Conservation (phyloP, 192 early-diverging fungal genomes). For the Linnemannia zychae region DNA sequence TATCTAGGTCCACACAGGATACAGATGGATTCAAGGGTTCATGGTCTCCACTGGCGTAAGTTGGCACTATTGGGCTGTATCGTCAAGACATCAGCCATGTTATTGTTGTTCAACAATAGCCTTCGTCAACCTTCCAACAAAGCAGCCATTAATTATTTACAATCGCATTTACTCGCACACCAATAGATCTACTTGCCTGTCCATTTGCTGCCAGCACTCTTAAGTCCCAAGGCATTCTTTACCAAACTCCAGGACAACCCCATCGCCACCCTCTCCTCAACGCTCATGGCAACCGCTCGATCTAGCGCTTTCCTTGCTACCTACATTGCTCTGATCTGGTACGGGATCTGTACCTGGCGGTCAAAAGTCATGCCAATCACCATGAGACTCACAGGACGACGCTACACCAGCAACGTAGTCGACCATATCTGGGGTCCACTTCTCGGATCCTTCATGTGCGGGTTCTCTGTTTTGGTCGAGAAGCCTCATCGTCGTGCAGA, state of each 20-base stretch:
- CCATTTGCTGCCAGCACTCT: conserved; percentile 67
- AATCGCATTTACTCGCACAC: neutral
- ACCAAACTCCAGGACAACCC: conserved; percentile 52
- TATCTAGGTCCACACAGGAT: conserved; percentile 39
- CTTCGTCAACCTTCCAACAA: too few relatives aligned
- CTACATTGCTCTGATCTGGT: conserved; percentile 69
- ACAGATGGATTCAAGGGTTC: conserved; percentile 52
- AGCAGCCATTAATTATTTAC: neutral
- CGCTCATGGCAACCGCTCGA: conserved; percentile 59
- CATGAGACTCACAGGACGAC: conserved; percentile 37
- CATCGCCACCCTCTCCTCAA: conserved; percentile 48
- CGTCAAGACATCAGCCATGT: neutral
- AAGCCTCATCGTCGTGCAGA: conserved; percentile 65
- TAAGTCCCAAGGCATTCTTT: conserved; percentile 63
- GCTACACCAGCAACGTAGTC: conserved; percentile 50
- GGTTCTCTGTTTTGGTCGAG: conserved; percentile 76
- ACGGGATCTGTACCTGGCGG: conserved; percentile 63
- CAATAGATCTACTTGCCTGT: conserved; percentile 73
- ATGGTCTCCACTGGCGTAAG: conserved; percentile 46
- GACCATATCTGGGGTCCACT: conserved; percentile 63
- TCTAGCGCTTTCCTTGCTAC: conserved; percentile 69
- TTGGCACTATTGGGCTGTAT: neutral
- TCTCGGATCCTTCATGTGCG: conserved; percentile 70
- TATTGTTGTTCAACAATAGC: neutral
- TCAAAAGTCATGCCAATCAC: conserved; percentile 61